Percentiles rank a stretch among this genome's conserved stretches.
phyloP scores from a whole-genome alignment of 345 rosid species.

The Corchorus olitorius region DNA sequence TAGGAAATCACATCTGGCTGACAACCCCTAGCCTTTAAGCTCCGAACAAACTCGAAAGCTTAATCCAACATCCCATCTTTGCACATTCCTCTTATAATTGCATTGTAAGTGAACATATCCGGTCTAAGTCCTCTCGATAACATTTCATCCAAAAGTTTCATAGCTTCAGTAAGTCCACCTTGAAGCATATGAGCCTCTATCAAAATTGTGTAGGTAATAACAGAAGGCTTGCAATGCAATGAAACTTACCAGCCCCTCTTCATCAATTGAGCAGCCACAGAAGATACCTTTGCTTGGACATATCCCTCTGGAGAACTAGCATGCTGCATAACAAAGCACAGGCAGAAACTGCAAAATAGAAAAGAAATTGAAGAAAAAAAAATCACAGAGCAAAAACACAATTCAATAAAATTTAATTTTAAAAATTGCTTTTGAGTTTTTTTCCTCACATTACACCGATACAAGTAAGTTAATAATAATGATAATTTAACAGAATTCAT shows the following conservation, averaged over 20 bases:
- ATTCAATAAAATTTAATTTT: not conserved
- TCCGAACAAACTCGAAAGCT: slow-evolving; percentile 57
- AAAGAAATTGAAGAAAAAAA: slow-evolving; percentile 7
- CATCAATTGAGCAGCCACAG: slow-evolving; percentile 94
- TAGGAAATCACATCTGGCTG: slow-evolving; percentile 71
- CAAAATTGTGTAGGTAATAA: slow-evolving; percentile 82
- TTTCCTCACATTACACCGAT: not conserved
- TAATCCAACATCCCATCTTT: slow-evolving; percentile 59
- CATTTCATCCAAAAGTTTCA: slow-evolving; percentile 89
- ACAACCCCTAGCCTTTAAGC: slow-evolving; percentile 56
- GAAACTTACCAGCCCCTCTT: slow-evolving; percentile 94
- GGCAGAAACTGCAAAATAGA: slow-evolving; percentile 70
- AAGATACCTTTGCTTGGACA: slow-evolving; percentile 87
- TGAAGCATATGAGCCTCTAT: slow-evolving; percentile 68
- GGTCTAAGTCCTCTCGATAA: slow-evolving; percentile 61
- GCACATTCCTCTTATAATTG: slow-evolving; percentile 75
- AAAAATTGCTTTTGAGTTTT: not conserved
- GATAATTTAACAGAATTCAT: not conserved
- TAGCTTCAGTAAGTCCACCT: slow-evolving; percentile 60
- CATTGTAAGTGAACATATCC: slow-evolving; percentile 69
- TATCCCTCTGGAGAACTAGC: slow-evolving; percentile 83
- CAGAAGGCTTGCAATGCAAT: slow-evolving; percentile 60
- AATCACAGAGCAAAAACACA: not conserved
- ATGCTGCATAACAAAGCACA: slow-evolving; percentile 76
- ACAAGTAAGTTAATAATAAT: not conserved